Evolutionary conservation across 2,329 filamentous ascomycete genomes (phyloP), one percentile per base, ranked within the genome.

Genomic region (Thielaviopsis cerberus): DNA sequence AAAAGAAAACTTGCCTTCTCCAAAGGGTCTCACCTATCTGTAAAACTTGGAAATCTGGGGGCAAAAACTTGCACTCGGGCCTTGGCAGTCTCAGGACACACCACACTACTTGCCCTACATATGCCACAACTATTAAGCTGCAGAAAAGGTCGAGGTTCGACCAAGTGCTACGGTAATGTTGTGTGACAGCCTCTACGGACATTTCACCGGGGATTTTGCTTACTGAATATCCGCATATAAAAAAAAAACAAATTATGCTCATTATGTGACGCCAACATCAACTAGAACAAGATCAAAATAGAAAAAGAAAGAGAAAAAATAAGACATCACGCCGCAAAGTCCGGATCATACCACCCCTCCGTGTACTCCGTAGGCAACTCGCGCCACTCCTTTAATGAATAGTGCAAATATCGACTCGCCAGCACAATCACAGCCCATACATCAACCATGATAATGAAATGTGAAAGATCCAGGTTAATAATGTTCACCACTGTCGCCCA

Each of bases 401-500:
- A 61, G 50, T 61, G 59, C 26, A 61, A 26, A 22, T 45, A 27
- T 48, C 59, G 48, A 8, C 59, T 53, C n/a, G 51, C 34, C n/a
- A 61, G 34, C 7, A 57, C 51, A 25, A 61, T 45, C 7, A 53
- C 27, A 26, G 55, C 51, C 59, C 59, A 61, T 6, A 58, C 41
- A 22, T 58, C 59, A 4, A 57, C 57, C 56, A 58, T 56, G 54
- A 55, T 50, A 17, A 54, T 51, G 17, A 58, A 41, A 34, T 60
- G 59, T 11, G 52, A 45, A 7, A 70, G 20, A 27, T 67, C 69
- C 11, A 68, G 61, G 1, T 66, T 64, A 51, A 70, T 69, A n/a
- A 80, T 72, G 27, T 69, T 69, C 7, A 64, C 61, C 6, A 37
- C 25, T 3, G 54, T 50, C 23, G 52, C 26, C 17, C 37, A 54